Evolutionary conservation across 2,329 filamentous ascomycete species (phyloP).

Genomic region (Penicillium occitanis): DNA sequence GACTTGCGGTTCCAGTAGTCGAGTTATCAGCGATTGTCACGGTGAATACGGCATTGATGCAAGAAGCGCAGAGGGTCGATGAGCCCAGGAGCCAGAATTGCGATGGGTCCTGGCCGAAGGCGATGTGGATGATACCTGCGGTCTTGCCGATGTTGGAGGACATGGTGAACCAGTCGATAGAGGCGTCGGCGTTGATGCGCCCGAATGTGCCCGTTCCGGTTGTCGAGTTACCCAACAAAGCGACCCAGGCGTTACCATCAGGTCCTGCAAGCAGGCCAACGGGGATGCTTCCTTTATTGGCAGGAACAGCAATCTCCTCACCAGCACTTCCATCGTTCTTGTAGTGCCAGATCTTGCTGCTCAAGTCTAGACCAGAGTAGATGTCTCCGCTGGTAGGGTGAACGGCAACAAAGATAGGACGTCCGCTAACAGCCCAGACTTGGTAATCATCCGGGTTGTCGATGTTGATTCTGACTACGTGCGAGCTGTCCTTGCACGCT

Average conservation of each 20-base stretch:
- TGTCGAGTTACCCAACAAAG: neutral
- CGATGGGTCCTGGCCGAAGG: neutral
- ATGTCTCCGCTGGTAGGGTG: conserved; percentile 9
- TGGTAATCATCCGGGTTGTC: conserved; percentile 2
- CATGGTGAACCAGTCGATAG: neutral
- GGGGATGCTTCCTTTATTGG: neutral
- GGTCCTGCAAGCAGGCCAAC: neutral
- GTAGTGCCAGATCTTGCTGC: conserved; percentile 16
- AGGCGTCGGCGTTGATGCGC: neutral
- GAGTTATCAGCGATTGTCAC: neutral
- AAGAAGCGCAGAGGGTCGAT: neutral
- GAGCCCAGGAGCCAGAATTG: neutral
- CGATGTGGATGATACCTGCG: neutral
- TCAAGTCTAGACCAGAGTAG: conserved; percentile 5
- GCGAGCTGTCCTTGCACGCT: conserved; percentile 11
- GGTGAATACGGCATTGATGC: neutral
- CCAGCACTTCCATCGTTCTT: conserved; percentile 2
- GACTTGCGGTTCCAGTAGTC: neutral
- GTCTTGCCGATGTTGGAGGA: neutral
- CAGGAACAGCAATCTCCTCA: neutral
- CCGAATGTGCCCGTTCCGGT: neutral
- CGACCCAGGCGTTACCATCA: neutral
- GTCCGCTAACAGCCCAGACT: neutral
- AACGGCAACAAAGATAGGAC: conserved; percentile 5
- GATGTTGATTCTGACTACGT: conserved; percentile 8